Percentiles rank a stretch among this genome's conserved stretches.
Evolutionary conservation across 1,139 yeast species (phyloP).

Genomic region (Zygosaccharomyces pseudobailii): DNA sequence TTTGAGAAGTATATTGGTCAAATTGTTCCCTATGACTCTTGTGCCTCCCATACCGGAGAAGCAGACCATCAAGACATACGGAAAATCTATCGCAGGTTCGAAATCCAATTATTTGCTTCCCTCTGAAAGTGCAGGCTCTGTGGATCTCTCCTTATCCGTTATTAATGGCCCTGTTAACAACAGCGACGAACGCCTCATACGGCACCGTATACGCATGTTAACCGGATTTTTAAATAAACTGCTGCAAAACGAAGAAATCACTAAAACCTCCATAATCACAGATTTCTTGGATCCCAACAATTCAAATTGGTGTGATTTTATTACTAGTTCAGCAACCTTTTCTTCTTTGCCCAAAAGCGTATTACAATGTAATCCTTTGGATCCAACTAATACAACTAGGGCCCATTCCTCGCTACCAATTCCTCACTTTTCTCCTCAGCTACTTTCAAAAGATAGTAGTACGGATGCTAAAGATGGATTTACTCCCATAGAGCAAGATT

Average conservation of each 20-base stretch:
- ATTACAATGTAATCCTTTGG: conserved; percentile 48
- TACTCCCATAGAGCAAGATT: conserved; percentile 33
- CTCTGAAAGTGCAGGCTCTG: conserved; percentile 28
- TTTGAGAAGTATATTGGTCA: conserved; percentile 61
- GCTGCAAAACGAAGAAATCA: conserved; percentile 28
- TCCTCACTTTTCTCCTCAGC: conserved; percentile 44
- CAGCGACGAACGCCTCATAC: conserved; percentile 32
- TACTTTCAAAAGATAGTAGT: conserved; percentile 18
- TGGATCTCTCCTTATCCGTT: conserved; percentile 28
- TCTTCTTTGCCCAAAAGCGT: conserved; percentile 49
- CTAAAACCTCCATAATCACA: conserved; percentile 59
- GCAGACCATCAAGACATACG: conserved; percentile 42
- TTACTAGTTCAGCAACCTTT: conserved; percentile 52
- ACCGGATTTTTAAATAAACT: conserved; percentile 31
- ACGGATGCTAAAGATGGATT: conserved; percentile 38
- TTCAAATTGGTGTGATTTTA: conserved; percentile 59
- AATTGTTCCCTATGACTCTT: conserved; percentile 73
- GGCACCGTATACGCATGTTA: conserved; percentile 33
- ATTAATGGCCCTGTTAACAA: conserved; percentile 29
- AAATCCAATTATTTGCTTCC: conserved; percentile 29
- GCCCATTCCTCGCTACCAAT: conserved; percentile 62
- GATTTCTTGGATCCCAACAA: conserved; percentile 79
- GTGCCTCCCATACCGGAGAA: conserved; percentile 96
- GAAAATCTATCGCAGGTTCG: conserved; percentile 30
- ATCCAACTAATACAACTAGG: conserved; percentile 48